Evolutionary conservation across 139 green algal species (phyloP).

Genomic region (Micromonas commoda): DNA sequence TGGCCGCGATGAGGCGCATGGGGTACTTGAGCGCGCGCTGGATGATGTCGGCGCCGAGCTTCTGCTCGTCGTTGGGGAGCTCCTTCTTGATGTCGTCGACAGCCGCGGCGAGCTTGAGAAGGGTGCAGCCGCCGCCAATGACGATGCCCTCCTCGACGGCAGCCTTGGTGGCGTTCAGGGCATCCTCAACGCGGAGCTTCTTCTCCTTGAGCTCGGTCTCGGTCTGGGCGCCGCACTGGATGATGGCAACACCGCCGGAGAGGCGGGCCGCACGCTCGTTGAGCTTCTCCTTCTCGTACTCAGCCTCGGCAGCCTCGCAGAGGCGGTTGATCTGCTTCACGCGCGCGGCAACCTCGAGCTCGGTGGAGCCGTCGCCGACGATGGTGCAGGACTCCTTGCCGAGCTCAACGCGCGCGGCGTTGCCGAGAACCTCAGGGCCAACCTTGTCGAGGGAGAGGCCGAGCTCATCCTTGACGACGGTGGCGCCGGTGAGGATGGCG

Average conservation of each 20-base stretch:
- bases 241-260: conserved; percentile 92
- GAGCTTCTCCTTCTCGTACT: conserved; percentile 99
- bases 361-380: conserved; percentile 81
- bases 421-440: conserved; percentile 78
- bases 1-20: conserved; percentile 92
- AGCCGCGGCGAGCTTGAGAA: conserved; percentile 80
- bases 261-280: conserved; percentile 96
- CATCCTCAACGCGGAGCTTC: conserved; percentile 99
- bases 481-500: conserved; percentile 89
- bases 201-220: conserved; percentile 99
- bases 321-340: conserved; percentile 94
- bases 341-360: conserved; percentile 74
- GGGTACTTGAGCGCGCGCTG: conserved; percentile 69
- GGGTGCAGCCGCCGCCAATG: conserved; percentile 92
- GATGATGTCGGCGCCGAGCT: conserved; percentile 94
- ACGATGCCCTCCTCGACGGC: conserved; percentile 99
- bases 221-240: conserved; percentile 94
- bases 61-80: conserved; percentile 90
- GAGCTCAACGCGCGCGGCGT: conserved; percentile 80
- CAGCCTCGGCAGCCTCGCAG: conserved; percentile 56
- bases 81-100: conserved; percentile 76
- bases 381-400: conserved; percentile 94
- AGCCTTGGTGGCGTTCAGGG: conserved; percentile 97
- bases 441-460: conserved; percentile 91
- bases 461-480: conserved; percentile 95